Conservation (phyloP, 345 rosid species). For the Combretum micranthum region DNA sequence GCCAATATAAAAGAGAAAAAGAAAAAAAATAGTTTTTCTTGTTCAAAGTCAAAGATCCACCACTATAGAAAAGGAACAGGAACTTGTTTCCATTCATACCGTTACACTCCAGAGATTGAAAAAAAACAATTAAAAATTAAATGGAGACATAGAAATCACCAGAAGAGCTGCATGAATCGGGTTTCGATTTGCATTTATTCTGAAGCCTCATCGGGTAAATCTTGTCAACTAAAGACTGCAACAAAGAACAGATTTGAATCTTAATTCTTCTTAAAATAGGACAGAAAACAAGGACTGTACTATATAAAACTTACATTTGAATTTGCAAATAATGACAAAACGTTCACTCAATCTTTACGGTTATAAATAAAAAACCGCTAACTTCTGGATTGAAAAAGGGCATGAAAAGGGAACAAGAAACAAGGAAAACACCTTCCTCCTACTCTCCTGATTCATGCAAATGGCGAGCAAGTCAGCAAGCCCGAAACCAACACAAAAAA, state of each 20-base stretch:
- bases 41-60: not conserved
- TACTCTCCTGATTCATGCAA: conserved; percentile 26
- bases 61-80: not conserved
- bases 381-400: not conserved
- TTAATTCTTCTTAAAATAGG: too few relatives aligned
- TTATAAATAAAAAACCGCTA: not conserved
- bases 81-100: not conserved
- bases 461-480: conserved; percentile 12
- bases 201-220: conserved; percentile 26
- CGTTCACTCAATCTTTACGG: not conserved
- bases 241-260: conserved; percentile 1
- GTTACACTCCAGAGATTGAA: not conserved
- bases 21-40: not conserved
- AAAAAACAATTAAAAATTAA: too few relatives aligned
- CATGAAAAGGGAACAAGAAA: not conserved
- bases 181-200: conserved; percentile 17
- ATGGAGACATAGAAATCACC: conserved; percentile 18
- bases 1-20: too few relatives aligned
- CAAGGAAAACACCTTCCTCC: conserved; percentile 21
- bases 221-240: conserved; percentile 34
- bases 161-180: conserved; percentile 17
- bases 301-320: not conserved
- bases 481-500: not conserved
- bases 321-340: not conserved
- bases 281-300: not conserved